Conservation (phyloP, 208 protist species). For the Angomonas ambiguus region DNA sequence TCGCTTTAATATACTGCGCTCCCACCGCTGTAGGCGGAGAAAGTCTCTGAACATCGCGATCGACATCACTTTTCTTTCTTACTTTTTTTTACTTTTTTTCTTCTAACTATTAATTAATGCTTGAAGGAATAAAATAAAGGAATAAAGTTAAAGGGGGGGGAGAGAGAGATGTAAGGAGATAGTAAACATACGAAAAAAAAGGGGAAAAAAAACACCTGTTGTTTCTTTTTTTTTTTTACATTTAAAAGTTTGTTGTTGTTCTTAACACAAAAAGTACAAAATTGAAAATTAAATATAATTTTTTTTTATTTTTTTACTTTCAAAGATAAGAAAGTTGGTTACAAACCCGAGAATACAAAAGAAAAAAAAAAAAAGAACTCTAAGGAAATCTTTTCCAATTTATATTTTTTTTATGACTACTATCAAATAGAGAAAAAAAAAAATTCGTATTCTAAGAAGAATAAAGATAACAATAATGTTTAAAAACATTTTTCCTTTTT, state of each 20-base stretch:
- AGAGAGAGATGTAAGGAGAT: conserved; percentile 8
- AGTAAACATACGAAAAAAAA: conserved; percentile 7
- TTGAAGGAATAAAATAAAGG: not conserved
- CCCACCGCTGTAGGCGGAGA: conserved; percentile 63
- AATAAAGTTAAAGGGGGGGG: conserved; percentile 6
- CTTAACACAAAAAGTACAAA: not conserved
- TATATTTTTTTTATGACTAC: conserved; percentile 2
- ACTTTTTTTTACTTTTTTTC: not conserved
- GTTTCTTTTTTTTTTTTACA: not conserved
- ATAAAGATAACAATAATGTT: not conserved
- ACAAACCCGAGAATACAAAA: too few relatives aligned
- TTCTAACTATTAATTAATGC: not conserved
- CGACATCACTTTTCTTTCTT: conserved; percentile 16
- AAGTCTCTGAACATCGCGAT: conserved; percentile 71
- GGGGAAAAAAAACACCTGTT: not conserved
- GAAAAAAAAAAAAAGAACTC: not conserved
- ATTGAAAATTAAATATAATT: not conserved
- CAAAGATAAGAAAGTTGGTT: not conserved
- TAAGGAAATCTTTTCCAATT: not conserved
- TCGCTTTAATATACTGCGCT: conserved; percentile 55
- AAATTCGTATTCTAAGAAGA: not conserved
- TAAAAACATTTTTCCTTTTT: not conserved
- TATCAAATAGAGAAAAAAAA: conserved; percentile 7
- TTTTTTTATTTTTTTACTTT: not conserved
- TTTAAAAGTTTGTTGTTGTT: not conserved